A percentile compares a stretch with the other conserved stretches of the same genome.
phyloP scores from a whole-genome alignment of 2,329 filamentous ascomycete genomes.

The Juglanconis oblonga region DNA sequence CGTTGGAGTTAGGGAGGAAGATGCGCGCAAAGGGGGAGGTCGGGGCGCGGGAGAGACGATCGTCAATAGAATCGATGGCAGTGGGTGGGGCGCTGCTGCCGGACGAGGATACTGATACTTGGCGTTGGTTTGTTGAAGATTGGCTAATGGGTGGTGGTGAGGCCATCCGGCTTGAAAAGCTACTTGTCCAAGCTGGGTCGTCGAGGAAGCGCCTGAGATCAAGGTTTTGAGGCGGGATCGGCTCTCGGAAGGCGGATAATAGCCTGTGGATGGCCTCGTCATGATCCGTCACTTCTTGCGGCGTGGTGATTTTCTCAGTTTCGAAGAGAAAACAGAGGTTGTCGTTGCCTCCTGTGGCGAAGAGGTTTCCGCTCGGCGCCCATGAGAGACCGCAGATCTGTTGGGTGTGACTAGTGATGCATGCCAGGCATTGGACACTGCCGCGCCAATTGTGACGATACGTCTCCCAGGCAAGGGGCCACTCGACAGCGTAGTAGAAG shows the following conservation, averaged over 20 bases:
- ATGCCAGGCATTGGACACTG: constrained; percentile 71
- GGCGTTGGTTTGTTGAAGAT: neutral
- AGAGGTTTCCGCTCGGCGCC: constrained; percentile 71
- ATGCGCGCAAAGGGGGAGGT: constrained; percentile 9
- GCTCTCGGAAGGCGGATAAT: constrained; percentile 15
- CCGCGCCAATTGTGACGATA: constrained; percentile 69
- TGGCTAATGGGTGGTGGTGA: neutral
- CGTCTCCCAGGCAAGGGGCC: constrained; percentile 66
- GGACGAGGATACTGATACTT: neutral
- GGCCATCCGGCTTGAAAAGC: neutral
- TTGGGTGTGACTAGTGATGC: constrained; percentile 76
- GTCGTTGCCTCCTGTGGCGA: constrained; percentile 91
- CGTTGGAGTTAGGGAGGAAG: constrained; percentile 8
- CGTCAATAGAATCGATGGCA: constrained; percentile 13
- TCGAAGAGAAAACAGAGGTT: constrained; percentile 84
- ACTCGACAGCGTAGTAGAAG: constrained; percentile 88
- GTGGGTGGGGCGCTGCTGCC: neutral
- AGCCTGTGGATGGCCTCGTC: constrained; percentile 3
- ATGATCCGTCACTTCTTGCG: neutral
- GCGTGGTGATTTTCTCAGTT: constrained; percentile 49
- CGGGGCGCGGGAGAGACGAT: constrained; percentile 5
- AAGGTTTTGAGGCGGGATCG: constrained; percentile 9
- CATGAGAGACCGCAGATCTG: constrained; percentile 93
- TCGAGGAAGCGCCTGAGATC: constrained; percentile 1
- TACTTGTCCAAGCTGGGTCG: neutral